Conservation (phyloP, 192 early-diverging fungal species). For the Dissophora globulifera region DNA sequence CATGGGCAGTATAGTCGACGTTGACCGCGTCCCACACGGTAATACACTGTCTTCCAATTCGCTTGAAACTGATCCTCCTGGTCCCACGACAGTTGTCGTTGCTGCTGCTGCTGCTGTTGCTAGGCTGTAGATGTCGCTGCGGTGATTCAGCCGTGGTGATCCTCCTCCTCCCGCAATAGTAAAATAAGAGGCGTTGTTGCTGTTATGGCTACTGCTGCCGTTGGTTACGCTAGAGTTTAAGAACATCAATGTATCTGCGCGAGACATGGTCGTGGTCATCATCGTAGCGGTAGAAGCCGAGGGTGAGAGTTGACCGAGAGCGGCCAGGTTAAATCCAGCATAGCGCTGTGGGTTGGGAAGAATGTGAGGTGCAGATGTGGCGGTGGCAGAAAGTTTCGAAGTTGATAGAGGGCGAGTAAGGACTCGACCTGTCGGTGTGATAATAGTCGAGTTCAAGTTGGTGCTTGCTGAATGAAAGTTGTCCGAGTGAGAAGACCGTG, state of each 20-base stretch:
- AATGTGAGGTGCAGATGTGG: slow-evolving; percentile 36
- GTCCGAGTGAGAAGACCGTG: slow-evolving; percentile 1
- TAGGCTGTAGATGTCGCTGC: slow-evolving; percentile 1
- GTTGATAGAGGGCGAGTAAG: slow-evolving; percentile 43
- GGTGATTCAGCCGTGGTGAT: neutral
- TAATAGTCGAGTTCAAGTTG: neutral
- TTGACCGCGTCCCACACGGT: neutral
- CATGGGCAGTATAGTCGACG: slow-evolving; percentile 11
- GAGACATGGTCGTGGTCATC: slow-evolving; percentile 32
- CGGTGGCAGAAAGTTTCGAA: slow-evolving; percentile 31
- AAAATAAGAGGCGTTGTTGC: slow-evolving; percentile 27
- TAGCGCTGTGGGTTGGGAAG: slow-evolving; percentile 28
- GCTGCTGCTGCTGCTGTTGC: slow-evolving; percentile 1
- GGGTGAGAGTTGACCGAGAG: slow-evolving; percentile 43
- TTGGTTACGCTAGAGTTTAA: no score
- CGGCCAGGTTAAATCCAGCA: slow-evolving; percentile 41
- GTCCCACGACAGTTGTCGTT: neutral
- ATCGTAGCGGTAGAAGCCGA: slow-evolving; percentile 11
- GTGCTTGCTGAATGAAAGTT: no score
- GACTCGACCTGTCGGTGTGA: slow-evolving; percentile 36
- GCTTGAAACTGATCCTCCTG: no score
- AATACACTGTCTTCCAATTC: neutral
- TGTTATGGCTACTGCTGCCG: no score
- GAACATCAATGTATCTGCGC: slow-evolving; percentile 26
- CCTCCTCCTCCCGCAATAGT: slow-evolving; percentile 1